Evolutionary conservation across 1,284 basidiomycete species (phyloP).

Genomic region (Pisolithus thermaeus): DNA sequence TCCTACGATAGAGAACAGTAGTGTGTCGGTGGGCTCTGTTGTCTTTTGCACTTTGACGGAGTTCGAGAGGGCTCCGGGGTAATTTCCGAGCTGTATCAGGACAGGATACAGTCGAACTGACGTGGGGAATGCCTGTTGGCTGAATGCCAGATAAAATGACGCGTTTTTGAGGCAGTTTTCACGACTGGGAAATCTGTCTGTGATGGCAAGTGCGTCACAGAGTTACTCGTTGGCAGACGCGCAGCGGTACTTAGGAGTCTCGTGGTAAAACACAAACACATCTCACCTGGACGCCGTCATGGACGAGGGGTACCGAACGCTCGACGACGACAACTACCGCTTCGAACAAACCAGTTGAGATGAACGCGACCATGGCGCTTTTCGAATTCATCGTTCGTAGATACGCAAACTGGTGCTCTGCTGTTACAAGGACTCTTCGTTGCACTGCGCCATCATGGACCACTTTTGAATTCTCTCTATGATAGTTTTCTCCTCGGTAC

Average conservation of each 20-base stretch:
- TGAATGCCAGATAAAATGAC: conserved; percentile 81
- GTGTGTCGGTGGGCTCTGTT: conserved; percentile 50
- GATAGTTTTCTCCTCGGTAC: conserved; percentile 2
- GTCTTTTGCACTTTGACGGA: conserved; percentile 79
- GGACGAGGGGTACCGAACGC: conserved; percentile 12
- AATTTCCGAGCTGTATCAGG: conserved; percentile 76
- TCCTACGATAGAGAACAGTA: conserved; percentile 87
- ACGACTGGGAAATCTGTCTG: background rate
- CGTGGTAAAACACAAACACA: no score
- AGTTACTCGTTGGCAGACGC: background rate
- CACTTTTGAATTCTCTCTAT: conserved; percentile 64
- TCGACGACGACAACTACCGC: conserved; percentile 40
- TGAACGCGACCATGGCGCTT: conserved; percentile 35
- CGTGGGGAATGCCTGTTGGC: conserved; percentile 83
- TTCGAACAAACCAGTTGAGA: conserved; percentile 47
- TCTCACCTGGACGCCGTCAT: conserved; percentile 7
- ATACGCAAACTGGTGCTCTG: conserved; percentile 59
- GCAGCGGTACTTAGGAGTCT: no score
- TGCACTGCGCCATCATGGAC: conserved; percentile 80
- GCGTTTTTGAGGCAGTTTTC: conserved; percentile 11
- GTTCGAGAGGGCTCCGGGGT: conserved; percentile 83
- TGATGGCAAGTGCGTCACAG: no score
- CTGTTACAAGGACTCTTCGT: conserved; percentile 66
- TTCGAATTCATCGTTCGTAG: conserved; percentile 32
- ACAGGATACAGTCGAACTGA: conserved; percentile 28